These are phyloP conservation scores for Alternaria metachromatica DNA, from an alignment of 2,329 filamentous ascomycete genomes.

Conservation along the genomic window DNA sequence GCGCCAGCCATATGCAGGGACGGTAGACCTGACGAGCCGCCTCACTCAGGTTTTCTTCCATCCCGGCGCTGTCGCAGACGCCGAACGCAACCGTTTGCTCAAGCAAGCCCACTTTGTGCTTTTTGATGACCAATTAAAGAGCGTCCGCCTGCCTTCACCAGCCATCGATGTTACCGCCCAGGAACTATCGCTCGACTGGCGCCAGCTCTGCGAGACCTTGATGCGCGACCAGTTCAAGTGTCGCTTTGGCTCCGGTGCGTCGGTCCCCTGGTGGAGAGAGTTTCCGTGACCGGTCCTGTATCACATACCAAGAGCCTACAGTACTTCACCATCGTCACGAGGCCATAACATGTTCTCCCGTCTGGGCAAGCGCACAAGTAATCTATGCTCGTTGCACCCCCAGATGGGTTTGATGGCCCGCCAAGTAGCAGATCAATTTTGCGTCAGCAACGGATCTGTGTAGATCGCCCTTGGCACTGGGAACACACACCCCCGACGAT, in stretches of 20 bases:
- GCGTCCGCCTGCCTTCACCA: slow-evolving; percentile 19
- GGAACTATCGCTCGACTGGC: slow-evolving; percentile 25
- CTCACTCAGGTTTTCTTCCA: slow-evolving; percentile 21
- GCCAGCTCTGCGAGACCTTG: slow-evolving; percentile 20
- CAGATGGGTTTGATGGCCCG: slow-evolving; percentile 3
- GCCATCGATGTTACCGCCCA: slow-evolving; percentile 15
- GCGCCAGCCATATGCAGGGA: slow-evolving; percentile 8
- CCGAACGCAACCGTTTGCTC: slow-evolving; percentile 7
- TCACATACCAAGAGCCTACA: not conserved
- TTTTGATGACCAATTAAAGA: slow-evolving; percentile 22
- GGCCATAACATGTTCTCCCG: slow-evolving; percentile 9
- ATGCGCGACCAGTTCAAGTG: slow-evolving; percentile 20
- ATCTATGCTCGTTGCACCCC: slow-evolving; percentile 7
- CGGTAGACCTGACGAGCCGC: slow-evolving; percentile 6
- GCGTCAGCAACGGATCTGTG: slow-evolving; percentile 12
- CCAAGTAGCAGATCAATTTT: slow-evolving; percentile 18
- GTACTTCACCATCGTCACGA: not conserved
- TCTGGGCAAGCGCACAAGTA: slow-evolving; percentile 11
- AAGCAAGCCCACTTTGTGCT: slow-evolving; percentile 23
- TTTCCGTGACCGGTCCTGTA: slow-evolving; percentile 6
- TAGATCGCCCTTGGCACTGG: slow-evolving; percentile 25
- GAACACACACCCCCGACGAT: slow-evolving; percentile 3
- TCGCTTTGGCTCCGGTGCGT: slow-evolving; percentile 12
- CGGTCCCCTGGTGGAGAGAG: slow-evolving; percentile 15
- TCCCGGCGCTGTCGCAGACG: slow-evolving; percentile 9